Base-by-base conservation (phyloP, 2,329 filamentous ascomycete genomes). In the Zopfia rhizophila region DNA sequence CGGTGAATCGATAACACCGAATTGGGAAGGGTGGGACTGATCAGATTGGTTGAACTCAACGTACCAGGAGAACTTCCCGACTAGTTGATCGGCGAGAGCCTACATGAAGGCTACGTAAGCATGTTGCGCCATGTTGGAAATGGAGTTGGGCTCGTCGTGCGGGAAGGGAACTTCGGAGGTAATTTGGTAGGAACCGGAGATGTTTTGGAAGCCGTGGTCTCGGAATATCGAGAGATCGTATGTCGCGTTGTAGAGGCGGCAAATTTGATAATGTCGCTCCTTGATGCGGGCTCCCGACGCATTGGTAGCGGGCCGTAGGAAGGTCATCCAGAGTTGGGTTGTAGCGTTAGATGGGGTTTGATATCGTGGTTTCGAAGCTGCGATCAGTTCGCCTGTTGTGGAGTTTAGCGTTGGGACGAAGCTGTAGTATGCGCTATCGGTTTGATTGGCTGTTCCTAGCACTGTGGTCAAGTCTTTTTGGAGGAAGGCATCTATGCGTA, bases 41-140 rank as follows among this genome's bases (percentile, higher is more conserved):
- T 29, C 19, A n/a, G 17, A 27, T 16, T 22, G 7, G 35, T 43
- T 33, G 21, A 23, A 14, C 19, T 49, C 19, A 12, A 22, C 21
- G 12, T 45, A 51, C 54, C 54, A 60, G 7, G 48, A 47, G 21
- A 56, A 44, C 16, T 52, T 53, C 2, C 54, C 54, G 2, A 59
- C 43, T 1, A 59, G 47, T 24, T 53, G 56, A 23, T 59, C 56
- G 16, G 29, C 38, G 3, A 58, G 32, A 2, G 38, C 49, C 51
- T 42, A 52, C 49, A 60, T 55, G 33, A 53, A 53, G 3, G 54
- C 56, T n/a, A 49, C 40, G 7, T 60, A 56, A n/a, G 54, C 46
- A 23, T 57, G 56, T 27, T 57, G 48, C 3, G 49, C 49, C 45
- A 58, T 51, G 27, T 60, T 31, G 31, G 51, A 42, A 7, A 33